Base-by-base conservation (phyloP, 371 early-diverging fungal species). In the Haplosporangium sp. region DNA sequence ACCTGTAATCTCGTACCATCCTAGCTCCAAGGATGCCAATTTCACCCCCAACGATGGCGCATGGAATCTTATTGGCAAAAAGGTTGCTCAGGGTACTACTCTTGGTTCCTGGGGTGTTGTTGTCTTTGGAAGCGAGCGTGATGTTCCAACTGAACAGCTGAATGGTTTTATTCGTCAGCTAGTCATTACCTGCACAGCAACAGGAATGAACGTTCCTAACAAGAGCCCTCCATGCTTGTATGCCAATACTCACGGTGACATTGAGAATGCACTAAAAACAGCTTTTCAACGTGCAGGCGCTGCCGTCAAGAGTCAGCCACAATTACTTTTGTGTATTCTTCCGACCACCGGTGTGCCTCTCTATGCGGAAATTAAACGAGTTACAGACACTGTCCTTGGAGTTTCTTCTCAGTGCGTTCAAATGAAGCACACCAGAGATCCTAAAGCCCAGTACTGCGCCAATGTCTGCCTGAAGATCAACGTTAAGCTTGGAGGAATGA, bases 281-380 rank as follows among this genome's bases (percentile, higher is more conserved):
- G 92, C 92, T 17, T 95, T 92, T 86, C 69, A 87, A 48, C 82
- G 83, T 69, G 85, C 89, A 19, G 90, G 89, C 79, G 88, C 93
- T 73, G 82, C 87, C 15, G 93, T 93, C 53, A 92, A 91, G 69
- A 84, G 88, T 37, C 73, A 88, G 67, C 94, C 95, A 27, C 95
- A 96, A 83, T 68, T 96, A 37, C 75, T 95, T 44, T 72, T 95
- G 48, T 94, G 96, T 79, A 89, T 98, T 65, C 83, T 98, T 44
- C 96, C 95, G 50, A 93, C 93, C 86, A 96, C 94, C 44, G 94
- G 93, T 71, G 87, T 91, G 20, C 91, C 90, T 0, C 83, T 97
- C 6, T 99, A 99, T 83, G 94, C 94, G 63, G 94, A 95, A 69
- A 93, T 99, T 77, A 99, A 99, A 89, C 90, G 96, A 40, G 89